Conservation (phyloP, 129 eudicot species). For the Arctium minus region DNA sequence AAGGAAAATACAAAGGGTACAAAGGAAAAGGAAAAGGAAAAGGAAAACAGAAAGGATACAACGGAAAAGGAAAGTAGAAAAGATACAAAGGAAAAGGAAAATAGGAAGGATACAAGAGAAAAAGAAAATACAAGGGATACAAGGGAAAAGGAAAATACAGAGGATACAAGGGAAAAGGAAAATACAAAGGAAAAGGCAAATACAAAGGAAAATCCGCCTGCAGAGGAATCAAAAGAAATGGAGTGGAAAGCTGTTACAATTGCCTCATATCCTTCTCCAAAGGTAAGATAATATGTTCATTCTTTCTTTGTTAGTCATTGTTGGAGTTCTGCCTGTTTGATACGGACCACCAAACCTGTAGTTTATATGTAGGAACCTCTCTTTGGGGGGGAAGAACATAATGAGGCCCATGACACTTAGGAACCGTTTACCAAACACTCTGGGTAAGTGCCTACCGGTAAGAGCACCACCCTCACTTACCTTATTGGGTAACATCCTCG, state of each 20-base stretch:
- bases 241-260: conserved; percentile 15
- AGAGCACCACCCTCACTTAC: too few species aligned
- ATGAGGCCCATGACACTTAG: background rate
- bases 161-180: background rate
- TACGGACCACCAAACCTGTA: background rate
- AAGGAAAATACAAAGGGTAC: background rate
- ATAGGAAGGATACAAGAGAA: background rate
- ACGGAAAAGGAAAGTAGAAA: background rate
- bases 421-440: too few species aligned
- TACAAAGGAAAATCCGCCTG: conserved; percentile 20
- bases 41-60: background rate
- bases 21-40: background rate
- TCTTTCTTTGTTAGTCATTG: background rate
- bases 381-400: background rate
- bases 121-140: background rate
- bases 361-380: background rate
- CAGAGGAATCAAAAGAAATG: conserved; percentile 18
- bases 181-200: conserved; percentile 20
- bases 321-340: background rate
- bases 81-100: background rate
- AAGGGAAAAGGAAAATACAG: background rate
- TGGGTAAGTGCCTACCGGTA: too few species aligned
- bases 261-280: conserved; percentile 3
- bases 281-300: conserved; percentile 4
- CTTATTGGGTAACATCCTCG: too few species aligned